phyloP scores from a whole-genome alignment of 495 filamentous ascomycete species.

The Geopyxis carbonaria region DNA sequence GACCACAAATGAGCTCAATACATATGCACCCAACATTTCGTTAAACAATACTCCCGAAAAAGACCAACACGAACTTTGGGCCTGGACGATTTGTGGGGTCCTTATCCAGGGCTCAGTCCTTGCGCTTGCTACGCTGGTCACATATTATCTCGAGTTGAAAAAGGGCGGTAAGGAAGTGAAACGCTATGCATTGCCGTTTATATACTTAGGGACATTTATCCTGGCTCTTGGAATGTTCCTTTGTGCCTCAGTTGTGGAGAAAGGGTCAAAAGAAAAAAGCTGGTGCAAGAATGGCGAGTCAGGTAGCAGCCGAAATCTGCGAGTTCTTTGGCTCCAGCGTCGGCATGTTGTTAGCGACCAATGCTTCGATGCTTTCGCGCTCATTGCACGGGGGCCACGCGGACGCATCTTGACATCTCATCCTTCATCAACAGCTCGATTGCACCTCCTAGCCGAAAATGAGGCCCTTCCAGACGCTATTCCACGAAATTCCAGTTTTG shows the following conservation, averaged over 20 bases:
- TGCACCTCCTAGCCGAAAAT: no score
- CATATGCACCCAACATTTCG: conserved; percentile 7
- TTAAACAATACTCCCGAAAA: conserved; percentile 4
- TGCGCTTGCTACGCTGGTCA: conserved; percentile 4
- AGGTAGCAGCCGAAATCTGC: background rate
- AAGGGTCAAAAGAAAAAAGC: conserved; percentile 2
- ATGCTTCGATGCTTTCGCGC: conserved; percentile 5
- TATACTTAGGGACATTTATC: conserved; percentile 9
- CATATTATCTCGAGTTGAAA: background rate
- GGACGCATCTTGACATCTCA: conserved; percentile 6
- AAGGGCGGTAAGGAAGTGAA: background rate
- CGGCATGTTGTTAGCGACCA: conserved; percentile 9
- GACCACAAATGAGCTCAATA: background rate
- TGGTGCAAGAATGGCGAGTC: background rate
- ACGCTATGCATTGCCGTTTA: conserved; percentile 6
- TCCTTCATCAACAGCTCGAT: background rate
- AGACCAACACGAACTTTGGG: background rate
- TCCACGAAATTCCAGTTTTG: no score
- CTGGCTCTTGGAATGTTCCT: conserved; percentile 12
- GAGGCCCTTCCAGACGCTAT: no score
- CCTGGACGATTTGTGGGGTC: conserved; percentile 6
- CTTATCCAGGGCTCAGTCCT: conserved; percentile 11
- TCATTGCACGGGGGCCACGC: background rate
- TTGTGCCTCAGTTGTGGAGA: conserved; percentile 13
- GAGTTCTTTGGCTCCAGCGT: conserved; percentile 10